Evolutionary conservation across 495 filamentous ascomycete species (phyloP).

Genomic region (Penicillium pancosmium): DNA sequence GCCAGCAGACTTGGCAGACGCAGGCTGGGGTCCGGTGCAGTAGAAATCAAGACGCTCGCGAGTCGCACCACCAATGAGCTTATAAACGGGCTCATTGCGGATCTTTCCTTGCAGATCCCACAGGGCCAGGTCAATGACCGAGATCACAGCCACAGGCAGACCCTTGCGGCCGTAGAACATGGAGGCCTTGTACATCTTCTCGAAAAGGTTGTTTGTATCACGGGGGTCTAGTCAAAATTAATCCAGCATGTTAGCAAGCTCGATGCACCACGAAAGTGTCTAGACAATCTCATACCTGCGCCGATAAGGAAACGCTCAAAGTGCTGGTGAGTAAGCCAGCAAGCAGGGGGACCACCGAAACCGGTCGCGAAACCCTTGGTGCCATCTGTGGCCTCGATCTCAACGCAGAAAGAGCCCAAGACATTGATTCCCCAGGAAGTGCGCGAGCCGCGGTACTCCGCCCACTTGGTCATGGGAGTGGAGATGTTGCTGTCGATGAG

Average conservation of each 20-base stretch:
- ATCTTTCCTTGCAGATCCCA: conserved; percentile 93
- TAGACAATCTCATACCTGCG: conserved; percentile 51
- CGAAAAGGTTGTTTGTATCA: conserved; percentile 85
- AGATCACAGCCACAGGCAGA: conserved; percentile 85
- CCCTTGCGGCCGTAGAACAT: conserved; percentile 97
- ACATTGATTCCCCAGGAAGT: conserved; percentile 97
- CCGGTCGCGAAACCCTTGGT: conserved; percentile 91
- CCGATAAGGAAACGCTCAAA: conserved; percentile 90
- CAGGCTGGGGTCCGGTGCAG: conserved; percentile 87
- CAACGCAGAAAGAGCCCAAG: conserved; percentile 89
- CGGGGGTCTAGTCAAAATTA: conserved; percentile 63
- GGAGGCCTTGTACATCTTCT: conserved; percentile 92
- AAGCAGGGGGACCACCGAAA: conserved; percentile 89
- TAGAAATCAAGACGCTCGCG: conserved; percentile 83
- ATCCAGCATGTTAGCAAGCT: background rate
- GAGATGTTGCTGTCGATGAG: conserved; percentile 88
- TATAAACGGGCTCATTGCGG: conserved; percentile 90
- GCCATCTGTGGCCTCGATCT: conserved; percentile 85
- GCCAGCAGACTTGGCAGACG: conserved; percentile 75
- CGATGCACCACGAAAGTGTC: background rate
- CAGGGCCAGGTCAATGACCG: conserved; percentile 86
- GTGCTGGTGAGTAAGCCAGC: conserved; percentile 90
- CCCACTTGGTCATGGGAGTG: conserved; percentile 87
- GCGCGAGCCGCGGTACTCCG: conserved; percentile 80
- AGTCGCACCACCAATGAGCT: conserved; percentile 86